A percentile compares a stretch with the other conserved stretches of the same genome.
These are phyloP conservation scores for Diaporthe sp. DNA, from an alignment of 2,329 filamentous ascomycete species.

Conservation along the genomic window DNA sequence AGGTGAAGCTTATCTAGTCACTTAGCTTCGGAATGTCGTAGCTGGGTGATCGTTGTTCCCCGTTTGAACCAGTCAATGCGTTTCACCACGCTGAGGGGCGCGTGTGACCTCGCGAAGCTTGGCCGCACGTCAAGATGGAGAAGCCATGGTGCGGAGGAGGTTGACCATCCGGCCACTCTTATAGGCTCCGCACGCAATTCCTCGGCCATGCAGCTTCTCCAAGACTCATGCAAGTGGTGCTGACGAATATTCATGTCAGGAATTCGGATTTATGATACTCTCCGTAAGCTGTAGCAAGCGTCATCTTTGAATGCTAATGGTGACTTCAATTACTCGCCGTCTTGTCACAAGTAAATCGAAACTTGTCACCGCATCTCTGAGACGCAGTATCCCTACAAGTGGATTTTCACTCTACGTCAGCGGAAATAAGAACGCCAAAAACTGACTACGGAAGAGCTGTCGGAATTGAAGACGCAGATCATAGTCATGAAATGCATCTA, in stretches of 20 bases:
- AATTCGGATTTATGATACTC: constrained; percentile 7
- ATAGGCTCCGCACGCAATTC: not conserved
- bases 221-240: not conserved
- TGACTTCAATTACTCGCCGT: not conserved
- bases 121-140: constrained; percentile 1
- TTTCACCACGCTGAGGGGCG: not conserved
- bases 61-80: not conserved
- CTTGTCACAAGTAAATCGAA: not conserved
- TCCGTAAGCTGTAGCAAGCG: not conserved
- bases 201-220: not conserved
- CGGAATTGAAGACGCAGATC: not conserved
- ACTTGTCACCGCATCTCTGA: not conserved
- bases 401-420: not conserved
- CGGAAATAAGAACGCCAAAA: not conserved
- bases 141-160: constrained; percentile 23
- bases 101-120: constrained; percentile 23
- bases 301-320: not conserved
- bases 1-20: constrained; percentile 5
- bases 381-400: not conserved
- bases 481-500: no score
- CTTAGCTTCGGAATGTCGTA: not conserved
- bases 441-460: not conserved
- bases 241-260: constrained; percentile 11
- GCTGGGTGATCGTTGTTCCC: constrained; percentile 13
- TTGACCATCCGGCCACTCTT: not conserved